Percentiles rank a stretch among this genome's conserved stretches.
These are phyloP conservation scores for Russula abietina DNA, from an alignment of 768 basidiomycete genomes.

Conservation along the genomic window DNA sequence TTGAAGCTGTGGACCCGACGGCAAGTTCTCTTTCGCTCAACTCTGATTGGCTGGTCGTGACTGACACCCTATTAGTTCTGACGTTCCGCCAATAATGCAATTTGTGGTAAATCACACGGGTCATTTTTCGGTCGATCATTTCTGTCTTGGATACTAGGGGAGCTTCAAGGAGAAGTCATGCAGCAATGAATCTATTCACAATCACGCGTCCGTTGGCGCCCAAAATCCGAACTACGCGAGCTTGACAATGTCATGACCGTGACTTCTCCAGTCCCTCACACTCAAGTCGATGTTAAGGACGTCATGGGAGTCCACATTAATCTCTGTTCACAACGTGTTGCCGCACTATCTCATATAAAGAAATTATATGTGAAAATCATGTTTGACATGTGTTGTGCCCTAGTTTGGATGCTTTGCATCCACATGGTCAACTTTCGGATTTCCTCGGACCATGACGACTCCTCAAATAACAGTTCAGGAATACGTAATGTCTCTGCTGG, in stretches of 20 bases:
- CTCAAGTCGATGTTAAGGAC: slow-evolving; percentile 29
- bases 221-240: slow-evolving; percentile 45
- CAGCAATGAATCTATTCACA: slow-evolving; percentile 60
- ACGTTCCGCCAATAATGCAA: slow-evolving; percentile 65
- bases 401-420: background rate
- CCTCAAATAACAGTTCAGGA: background rate
- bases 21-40: slow-evolving; percentile 37
- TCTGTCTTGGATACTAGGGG: slow-evolving; percentile 58
- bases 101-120: slow-evolving; percentile 51
- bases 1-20: slow-evolving; percentile 47
- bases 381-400: background rate
- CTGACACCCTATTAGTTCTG: slow-evolving; percentile 42
- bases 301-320: slow-evolving; percentile 27
- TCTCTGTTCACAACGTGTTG: slow-evolving; percentile 28
- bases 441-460: background rate
- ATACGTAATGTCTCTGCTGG: background rate
- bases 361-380: background rate
- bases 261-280: slow-evolving; percentile 29
- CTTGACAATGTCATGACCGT: slow-evolving; percentile 56
- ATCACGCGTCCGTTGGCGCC: slow-evolving; percentile 46
- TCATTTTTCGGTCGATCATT: slow-evolving; percentile 50
- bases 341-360: slow-evolving; percentile 22
- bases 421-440: background rate
- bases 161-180: slow-evolving; percentile 56
- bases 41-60: background rate